Conservation (phyloP, 495 filamentous ascomycete genomes). For the Aspergillus affinis region DNA sequence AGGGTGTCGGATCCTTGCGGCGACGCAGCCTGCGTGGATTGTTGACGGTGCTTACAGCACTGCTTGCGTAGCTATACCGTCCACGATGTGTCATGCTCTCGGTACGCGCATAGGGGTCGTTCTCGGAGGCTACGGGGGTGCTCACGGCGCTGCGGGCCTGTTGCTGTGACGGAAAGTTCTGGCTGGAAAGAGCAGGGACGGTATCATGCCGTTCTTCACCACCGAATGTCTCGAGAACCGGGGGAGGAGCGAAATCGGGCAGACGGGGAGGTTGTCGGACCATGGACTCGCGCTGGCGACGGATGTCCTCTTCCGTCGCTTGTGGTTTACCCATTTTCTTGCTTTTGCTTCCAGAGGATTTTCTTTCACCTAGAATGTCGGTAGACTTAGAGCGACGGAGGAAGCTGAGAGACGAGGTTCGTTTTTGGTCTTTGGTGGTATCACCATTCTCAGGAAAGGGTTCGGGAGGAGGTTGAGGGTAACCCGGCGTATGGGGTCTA, state of each 20-base stretch:
- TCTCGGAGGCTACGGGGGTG: conserved; percentile 50
- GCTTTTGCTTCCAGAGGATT: conserved; percentile 60
- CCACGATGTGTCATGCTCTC: conserved; percentile 98
- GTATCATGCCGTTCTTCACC: conserved; percentile 68
- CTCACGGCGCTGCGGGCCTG: conserved; percentile 24
- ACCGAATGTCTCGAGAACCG: conserved; percentile 69
- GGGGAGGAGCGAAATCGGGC: conserved; percentile 68
- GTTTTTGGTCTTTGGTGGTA: conserved; percentile 27
- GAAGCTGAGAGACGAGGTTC: conserved; percentile 57
- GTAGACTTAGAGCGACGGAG: conserved; percentile 81
- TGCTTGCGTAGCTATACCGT: conserved; percentile 95
- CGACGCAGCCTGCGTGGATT: conserved; percentile 88
- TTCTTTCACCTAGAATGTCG: conserved; percentile 49
- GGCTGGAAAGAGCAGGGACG: conserved; percentile 59
- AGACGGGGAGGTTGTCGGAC: conserved; percentile 75
- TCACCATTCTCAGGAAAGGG: conserved; percentile 27
- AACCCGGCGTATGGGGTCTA: conserved; percentile 25
- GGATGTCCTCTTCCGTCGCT: conserved; percentile 63
- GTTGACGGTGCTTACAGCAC: conserved; percentile 87
- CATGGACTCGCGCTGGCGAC: conserved; percentile 65
- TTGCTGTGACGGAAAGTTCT: conserved; percentile 20
- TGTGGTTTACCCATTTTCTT: conserved; percentile 62
- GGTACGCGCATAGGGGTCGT: conserved; percentile 74
- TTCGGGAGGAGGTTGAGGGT: conserved; percentile 12
- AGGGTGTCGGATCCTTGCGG: conserved; percentile 94